Evolutionary conservation across 306 rosid genomes (phyloP).

Genomic region (Rosa persica): DNA sequence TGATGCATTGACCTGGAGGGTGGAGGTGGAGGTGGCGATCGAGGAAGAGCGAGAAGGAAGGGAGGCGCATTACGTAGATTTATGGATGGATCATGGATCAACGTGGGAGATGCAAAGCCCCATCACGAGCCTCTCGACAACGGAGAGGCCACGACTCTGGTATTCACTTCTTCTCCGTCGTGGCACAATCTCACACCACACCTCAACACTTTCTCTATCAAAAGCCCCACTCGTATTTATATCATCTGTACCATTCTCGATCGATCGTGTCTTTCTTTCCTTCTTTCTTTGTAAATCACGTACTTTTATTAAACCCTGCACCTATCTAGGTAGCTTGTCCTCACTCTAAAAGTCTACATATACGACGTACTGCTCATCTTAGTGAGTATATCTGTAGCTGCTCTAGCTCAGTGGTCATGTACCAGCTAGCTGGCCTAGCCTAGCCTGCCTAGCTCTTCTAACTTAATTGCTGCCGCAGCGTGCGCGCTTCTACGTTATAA

Average conservation of each 20-base stretch:
- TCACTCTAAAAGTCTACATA: neutral
- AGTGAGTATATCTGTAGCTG: neutral
- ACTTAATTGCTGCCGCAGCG: neutral
- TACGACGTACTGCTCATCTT: neutral
- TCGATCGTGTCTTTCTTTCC: neutral
- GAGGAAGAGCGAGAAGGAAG: neutral
- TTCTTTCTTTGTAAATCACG: neutral
- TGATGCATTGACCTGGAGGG: neutral
- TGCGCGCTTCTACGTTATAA: neutral
- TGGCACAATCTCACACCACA: slow-evolving; percentile 62
- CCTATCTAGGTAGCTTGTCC: neutral
- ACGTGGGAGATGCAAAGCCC: slow-evolving; percentile 58
- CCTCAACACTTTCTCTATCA: neutral
- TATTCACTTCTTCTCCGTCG: slow-evolving; percentile 21
- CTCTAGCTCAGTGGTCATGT: neutral
- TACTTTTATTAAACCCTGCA: neutral
- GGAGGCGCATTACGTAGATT: neutral
- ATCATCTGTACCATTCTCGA: neutral
- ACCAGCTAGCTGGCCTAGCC: neutral
- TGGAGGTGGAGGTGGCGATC: neutral
- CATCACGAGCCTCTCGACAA: slow-evolving; percentile 35
- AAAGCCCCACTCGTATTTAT: slow-evolving; percentile 18
- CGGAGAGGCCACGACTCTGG: slow-evolving; percentile 59
- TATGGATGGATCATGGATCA: slow-evolving; percentile 12
- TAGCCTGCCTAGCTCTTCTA: neutral